These are phyloP conservation scores for Blastocystis sp. DNA, from an alignment of 352 stramenopile genomes.

Conservation along the genomic window DNA sequence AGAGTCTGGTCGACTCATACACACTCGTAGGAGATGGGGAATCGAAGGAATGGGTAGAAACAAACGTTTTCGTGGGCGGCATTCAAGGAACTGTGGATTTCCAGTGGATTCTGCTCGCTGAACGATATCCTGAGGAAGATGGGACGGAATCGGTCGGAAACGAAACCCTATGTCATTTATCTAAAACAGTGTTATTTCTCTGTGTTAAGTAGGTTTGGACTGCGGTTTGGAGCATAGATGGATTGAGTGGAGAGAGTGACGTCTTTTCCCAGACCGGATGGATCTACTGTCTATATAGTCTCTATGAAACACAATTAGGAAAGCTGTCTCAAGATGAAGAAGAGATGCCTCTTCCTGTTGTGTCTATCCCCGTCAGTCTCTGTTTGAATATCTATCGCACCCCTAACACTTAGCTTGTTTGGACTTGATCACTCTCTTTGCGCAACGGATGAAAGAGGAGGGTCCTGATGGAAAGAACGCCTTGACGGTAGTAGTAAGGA, in stretches of 20 bases:
- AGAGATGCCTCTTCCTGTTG: neutral
- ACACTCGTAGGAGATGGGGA: neutral
- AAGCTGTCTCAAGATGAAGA: neutral
- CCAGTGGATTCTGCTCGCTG: neutral
- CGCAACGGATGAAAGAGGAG: neutral
- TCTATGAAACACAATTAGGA: conserved; percentile 3
- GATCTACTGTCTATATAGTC: neutral
- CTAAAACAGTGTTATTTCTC: conserved; percentile 14
- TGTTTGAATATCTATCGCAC: neutral
- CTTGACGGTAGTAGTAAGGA: neutral
- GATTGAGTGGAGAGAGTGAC: neutral
- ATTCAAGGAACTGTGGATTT: conserved; percentile 7
- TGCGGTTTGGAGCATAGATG: neutral
- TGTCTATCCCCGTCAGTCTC: neutral
- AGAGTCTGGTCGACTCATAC: neutral
- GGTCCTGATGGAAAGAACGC: neutral
- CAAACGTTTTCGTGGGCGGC: conserved; percentile 4
- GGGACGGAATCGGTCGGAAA: conserved; percentile 14
- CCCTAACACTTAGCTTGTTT: neutral
- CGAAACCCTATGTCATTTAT: conserved; percentile 1
- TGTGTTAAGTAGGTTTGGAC: neutral
- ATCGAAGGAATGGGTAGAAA: neutral
- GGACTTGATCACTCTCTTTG: neutral
- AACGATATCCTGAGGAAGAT: neutral
- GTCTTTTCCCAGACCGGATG: neutral